phyloP scores from a whole-genome alignment of 129 eudicot species.

The Helianthus tuberosus region DNA sequence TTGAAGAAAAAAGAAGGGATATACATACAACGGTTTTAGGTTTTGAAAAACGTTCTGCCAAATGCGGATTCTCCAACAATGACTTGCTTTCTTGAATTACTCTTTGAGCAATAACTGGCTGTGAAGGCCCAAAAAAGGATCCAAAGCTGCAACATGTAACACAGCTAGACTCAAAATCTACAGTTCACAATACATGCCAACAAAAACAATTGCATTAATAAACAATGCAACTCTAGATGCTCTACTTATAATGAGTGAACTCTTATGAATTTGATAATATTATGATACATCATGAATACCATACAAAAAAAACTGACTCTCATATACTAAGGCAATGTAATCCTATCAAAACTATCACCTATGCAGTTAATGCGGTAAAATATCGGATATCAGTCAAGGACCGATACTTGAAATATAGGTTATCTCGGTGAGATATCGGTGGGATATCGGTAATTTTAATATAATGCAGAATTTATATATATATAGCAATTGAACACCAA shows the following conservation, averaged over 20 bases:
- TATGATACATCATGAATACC: constrained; percentile 7
- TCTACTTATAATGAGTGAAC: neutral
- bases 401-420: too few relatives aligned
- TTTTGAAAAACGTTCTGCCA: constrained; percentile 57
- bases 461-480: too few relatives aligned
- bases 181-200: neutral
- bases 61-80: constrained; percentile 77
- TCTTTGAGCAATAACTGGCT: constrained; percentile 95
- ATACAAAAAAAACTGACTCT: neutral
- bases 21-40: constrained; percentile 54
- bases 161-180: constrained; percentile 6
- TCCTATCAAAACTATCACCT: neutral
- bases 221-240: constrained; percentile 5
- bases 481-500: too few relatives aligned
- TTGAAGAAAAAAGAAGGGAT: constrained; percentile 6
- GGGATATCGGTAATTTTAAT: too few relatives aligned
- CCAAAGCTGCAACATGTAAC: constrained; percentile 70
- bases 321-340: neutral
- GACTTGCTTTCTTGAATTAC: constrained; percentile 98
- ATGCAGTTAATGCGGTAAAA: too few relatives aligned
- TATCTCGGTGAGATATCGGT: too few relatives aligned
- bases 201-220: neutral
- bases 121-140: constrained; percentile 95
- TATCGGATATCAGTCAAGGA: too few relatives aligned
- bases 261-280: neutral